phyloP scores from a whole-genome alignment of 1,284 basidiomycete genomes.

The Thelephora terrestris region DNA sequence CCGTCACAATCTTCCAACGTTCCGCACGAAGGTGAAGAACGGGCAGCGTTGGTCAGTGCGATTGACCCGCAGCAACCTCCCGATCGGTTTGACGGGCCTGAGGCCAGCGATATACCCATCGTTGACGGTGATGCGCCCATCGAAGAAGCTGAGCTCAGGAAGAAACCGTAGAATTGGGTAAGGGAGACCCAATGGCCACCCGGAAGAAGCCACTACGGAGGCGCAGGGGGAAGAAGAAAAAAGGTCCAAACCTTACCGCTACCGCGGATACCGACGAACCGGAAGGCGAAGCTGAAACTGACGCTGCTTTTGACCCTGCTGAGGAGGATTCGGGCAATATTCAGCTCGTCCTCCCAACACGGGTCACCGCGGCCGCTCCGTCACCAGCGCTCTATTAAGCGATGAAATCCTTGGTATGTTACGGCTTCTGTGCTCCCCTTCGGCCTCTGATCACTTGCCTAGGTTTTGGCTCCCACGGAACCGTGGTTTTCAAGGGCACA shows the following conservation, averaged over 20 bases:
- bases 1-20: too few relatives aligned
- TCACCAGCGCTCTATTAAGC: slow-evolving; percentile 43
- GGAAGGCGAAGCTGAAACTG: slow-evolving; percentile 1
- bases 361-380: slow-evolving; percentile 22
- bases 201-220: slow-evolving; percentile 6
- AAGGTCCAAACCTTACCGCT: not conserved
- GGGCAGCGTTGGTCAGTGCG: too few relatives aligned
- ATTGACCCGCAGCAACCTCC: too few relatives aligned
- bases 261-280: slow-evolving; percentile 4
- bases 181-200: slow-evolving; percentile 37
- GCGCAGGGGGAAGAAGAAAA: slow-evolving; percentile 11
- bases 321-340: slow-evolving; percentile 8
- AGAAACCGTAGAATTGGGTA: slow-evolving; percentile 43
- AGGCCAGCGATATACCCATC: not conserved
- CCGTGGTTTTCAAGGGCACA: slow-evolving; percentile 88
- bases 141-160: too few relatives aligned
- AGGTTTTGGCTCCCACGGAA: slow-evolving; percentile 96
- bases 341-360: slow-evolving; percentile 18
- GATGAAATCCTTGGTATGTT: slow-evolving; percentile 69
- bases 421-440: not conserved
- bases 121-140: too few relatives aligned
- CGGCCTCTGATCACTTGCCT: slow-evolving; percentile 4
- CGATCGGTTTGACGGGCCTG: too few relatives aligned
- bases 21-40: too few relatives aligned
- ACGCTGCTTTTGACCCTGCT: slow-evolving; percentile 3